Evolutionary conservation across 2,329 filamentous ascomycete genomes (phyloP), one percentile per base, ranked within the genome.

Genomic region (Aspergillus brunneoviolaceus): DNA sequence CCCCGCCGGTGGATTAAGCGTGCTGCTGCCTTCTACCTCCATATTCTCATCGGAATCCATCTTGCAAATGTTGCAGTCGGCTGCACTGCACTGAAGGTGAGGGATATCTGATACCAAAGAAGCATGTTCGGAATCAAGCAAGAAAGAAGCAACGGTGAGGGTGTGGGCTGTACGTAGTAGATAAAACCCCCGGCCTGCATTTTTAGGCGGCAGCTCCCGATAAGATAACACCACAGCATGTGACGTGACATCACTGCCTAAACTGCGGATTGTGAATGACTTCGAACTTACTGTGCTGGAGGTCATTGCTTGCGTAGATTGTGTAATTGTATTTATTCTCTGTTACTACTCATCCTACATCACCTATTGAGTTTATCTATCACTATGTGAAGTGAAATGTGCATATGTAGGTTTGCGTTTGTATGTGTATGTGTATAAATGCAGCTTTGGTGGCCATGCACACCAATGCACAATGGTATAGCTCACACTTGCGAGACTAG

Each of bases 1-100:
- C n/a, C 49, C 5, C 19, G 61, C 61, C 19, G 65, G 21, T 66
- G 23, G 48, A 19, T 65, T 5, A 7, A n/a, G 14, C 6, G 14
- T 35, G 33, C 33, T 12, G 14, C 33, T 16, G 33, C 33, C n/a
- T 14, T 45, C 39, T 16, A n/a, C 5, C 39, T 45, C 67, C 49
- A 69, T 48, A 7, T 68, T 55, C 48, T 69, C 67, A 33, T 73
- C 71, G 3, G 65, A 68, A 63, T 74, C 71, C 72, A 75, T 74
- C 11, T 45, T 45, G 39, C 16, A 29, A 1, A 1, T 6, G n/a
- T 19, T n/a, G 39, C 39, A 45, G 39, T 5, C n/a, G 21, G 11
- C 27, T 25, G 7, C 23, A 1, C 19, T 53, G 23, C 10, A 25
- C 29, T 49, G 19, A 11, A 10, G 23, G 10, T 16, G 14, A 42